Conservation (phyloP, 108 stramenopile genomes). For the Nitzschia inconspicua region DNA sequence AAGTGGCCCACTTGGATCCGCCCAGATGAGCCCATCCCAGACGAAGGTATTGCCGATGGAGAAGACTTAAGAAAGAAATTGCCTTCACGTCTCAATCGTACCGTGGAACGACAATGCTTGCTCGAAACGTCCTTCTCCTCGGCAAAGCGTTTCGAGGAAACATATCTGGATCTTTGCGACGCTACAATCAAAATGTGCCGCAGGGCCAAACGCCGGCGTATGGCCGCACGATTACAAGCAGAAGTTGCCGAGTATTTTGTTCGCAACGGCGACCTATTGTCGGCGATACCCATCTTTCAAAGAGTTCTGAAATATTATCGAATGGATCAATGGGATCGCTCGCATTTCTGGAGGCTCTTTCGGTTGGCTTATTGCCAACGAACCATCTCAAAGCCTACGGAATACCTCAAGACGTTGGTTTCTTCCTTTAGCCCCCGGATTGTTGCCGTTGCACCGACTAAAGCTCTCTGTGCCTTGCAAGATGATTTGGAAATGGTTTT, state of each 20-base stretch:
- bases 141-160: constrained; percentile 29
- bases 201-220: constrained; percentile 45
- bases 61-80: neutral
- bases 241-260: constrained; percentile 69
- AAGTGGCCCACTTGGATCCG: constrained; percentile 74
- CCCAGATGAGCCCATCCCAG: too few relatives aligned
- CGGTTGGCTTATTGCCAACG: constrained; percentile 78
- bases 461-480: constrained; percentile 49
- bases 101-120: constrained; percentile 10
- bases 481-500: constrained; percentile 67
- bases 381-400: constrained; percentile 41
- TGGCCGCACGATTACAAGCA: constrained; percentile 54
- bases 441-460: constrained; percentile 48
- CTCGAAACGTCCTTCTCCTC: constrained; percentile 16
- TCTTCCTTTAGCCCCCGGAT: constrained; percentile 63
- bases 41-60: neutral
- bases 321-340: constrained; percentile 70
- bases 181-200: constrained; percentile 47
- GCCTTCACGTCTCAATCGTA: neutral
- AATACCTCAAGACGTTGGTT: constrained; percentile 73
- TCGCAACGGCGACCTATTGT: constrained; percentile 42
- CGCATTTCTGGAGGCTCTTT: constrained; percentile 73
- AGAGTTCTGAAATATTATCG: constrained; percentile 53
- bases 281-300: constrained; percentile 47
- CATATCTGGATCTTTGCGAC: constrained; percentile 51